Percentiles rank a stretch among this genome's conserved stretches.
Evolutionary conservation across 2,329 filamentous ascomycete genomes (phyloP).

Genomic region (Trichoderma koningii): DNA sequence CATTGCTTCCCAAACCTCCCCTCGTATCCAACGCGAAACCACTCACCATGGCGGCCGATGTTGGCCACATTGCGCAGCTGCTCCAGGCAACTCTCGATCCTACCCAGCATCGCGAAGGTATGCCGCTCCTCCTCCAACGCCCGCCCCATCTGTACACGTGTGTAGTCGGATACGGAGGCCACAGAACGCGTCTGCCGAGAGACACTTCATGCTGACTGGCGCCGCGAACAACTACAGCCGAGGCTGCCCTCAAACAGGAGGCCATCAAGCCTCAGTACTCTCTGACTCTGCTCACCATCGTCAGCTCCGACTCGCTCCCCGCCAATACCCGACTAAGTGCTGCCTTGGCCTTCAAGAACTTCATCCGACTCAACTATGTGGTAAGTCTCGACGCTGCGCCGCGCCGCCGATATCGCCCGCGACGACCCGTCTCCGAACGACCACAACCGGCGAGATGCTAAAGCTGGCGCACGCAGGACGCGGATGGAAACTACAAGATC

Average conservation of each 20-base stretch:
- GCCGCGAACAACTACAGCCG: constrained; percentile 61
- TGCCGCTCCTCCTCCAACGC: constrained; percentile 36
- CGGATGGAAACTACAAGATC: constrained; percentile 91
- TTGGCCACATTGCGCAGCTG: constrained; percentile 71
- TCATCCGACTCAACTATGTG: constrained; percentile 91
- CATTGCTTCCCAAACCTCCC: background rate
- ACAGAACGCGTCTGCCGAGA: background rate
- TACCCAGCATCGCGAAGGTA: constrained; percentile 84
- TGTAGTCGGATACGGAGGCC: background rate
- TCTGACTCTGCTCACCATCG: constrained; percentile 83
- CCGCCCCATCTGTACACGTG: constrained; percentile 9
- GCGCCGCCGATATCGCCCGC: background rate
- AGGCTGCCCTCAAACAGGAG: constrained; percentile 75
- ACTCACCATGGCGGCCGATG: constrained; percentile 57
- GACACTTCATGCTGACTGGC: constrained; percentile 41
- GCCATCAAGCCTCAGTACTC: constrained; percentile 87
- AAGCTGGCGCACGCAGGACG: constrained; percentile 58
- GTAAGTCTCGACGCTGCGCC: constrained; percentile 52
- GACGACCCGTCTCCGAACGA: background rate
- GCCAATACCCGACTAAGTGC: constrained; percentile 81
- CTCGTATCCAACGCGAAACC: constrained; percentile 18
- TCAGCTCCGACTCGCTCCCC: constrained; percentile 72
- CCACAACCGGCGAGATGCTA: background rate
- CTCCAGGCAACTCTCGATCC: constrained; percentile 90
- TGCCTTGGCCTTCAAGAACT: constrained; percentile 97